Evolutionary conservation across 148 eudicot species (phyloP), one percentile per base, ranked within the genome.

Genomic region (Persicaria maculosa): DNA sequence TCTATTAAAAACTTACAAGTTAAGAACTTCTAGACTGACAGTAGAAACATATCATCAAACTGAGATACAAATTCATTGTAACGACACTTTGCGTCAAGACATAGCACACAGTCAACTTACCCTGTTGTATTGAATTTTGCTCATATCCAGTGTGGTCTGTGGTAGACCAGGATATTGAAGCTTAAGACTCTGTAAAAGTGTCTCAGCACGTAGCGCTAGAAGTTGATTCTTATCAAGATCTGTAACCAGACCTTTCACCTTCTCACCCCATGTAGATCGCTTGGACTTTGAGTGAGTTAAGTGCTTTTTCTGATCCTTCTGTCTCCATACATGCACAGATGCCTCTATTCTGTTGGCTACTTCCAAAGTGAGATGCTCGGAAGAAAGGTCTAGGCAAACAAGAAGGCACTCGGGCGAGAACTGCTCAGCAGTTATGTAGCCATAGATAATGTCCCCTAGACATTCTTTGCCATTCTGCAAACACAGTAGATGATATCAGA

Each of bases 71-170:
- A 45, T 71, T 17, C 74, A 17, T 44, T 48, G 15, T 55, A 71
- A 2, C 0, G 14, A 71, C 59, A 19, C 7, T 4, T 15, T 16
- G 44, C 44, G 22, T 64, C 4, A 22, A 25, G 44, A 64, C 50
- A 70, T 40, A 69, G 11, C 50, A 7, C 20, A 62, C 11, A 17
- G n/a, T n/a, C 73, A 72, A 72, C 46, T 72, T 76, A 83, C 88
- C 86, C 81, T 85, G 77, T 85, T 85, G 72, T 76, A 80, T 73
- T 85, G 86, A 74, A 85, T 85, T 77, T 85, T 85, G 82, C 59
- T 80, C 79, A 64, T 83, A 73, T 85, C 86, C 50, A 85, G 73
- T 54, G 79, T 19, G 9, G 86, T 83, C 74, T 85, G 88, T 10
- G 84, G 88, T 14, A 85, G 79, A 45, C 80, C 81, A 15, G 86